Base-by-base conservation (phyloP, 345 rosid species). In the Eucalyptus pauciflora region DNA sequence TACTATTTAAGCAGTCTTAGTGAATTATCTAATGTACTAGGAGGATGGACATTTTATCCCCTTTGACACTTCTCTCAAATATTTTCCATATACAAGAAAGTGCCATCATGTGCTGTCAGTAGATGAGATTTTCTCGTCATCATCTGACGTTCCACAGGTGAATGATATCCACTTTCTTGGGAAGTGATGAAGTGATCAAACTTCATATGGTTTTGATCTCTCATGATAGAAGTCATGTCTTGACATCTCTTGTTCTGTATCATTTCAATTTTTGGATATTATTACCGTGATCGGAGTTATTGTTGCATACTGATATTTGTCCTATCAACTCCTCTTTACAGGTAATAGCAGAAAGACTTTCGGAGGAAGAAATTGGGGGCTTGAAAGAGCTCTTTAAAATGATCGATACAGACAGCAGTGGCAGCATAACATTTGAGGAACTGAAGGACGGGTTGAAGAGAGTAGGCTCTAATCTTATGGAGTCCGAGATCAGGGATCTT, bases 291-390 rank as follows among this genome's bases (percentile, higher is more conserved):
- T 69, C 20, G 0, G 80, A 69, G 80, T 33, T 7, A 31, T 67
- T 67, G 79, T 67, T 33, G 41, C 43, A 31, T 67, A 31, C 43
- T 86, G 62, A 88, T 69, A 58, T 89, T 51, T 91, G 80, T 69
- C 25, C 43, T 18, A 83, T 31, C 43, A 41, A 24, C 60, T 86
- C 60, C 85, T 46, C 60, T 86, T 87, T 91, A 60, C 92, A 97
- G 99, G 99, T 98, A 37, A 98, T 98, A 64, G 99, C 99, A 88
- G 99, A 98, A 93, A 95, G 96, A 89, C 97, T 97, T 87, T 98
- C 99, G 0, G 99, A 98, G 90, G 99, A 98, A 94, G 99, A 98
- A 88, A 98, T 97, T 85, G 99, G 98, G 88, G 99, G 99, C 50
- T 91, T 98, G 89, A 98, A 93, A 91, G 99, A 98, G 93, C 85